Conservation (phyloP, 257 asterid species). For the Fraxinus excelsior region DNA sequence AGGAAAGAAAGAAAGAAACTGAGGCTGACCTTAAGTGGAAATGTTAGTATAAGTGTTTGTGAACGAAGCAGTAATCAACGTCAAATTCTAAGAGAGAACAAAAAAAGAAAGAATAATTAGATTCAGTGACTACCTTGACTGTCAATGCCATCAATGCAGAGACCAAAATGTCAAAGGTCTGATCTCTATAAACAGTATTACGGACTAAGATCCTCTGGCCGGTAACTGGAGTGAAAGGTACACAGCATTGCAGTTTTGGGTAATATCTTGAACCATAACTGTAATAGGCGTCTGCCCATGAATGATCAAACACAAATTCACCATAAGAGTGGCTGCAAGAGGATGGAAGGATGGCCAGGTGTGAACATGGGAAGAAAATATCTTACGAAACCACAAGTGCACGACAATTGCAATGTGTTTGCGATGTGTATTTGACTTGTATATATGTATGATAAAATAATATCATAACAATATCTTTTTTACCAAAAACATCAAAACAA, state of each 20-base stretch:
- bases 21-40: not conserved
- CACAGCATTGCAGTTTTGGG: constrained; percentile 89
- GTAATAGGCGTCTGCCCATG: constrained; percentile 98
- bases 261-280: constrained; percentile 82
- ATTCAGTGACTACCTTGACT: constrained; percentile 52
- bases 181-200: constrained; percentile 60
- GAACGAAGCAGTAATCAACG: constrained; percentile 14
- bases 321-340: constrained; percentile 95
- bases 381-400: constrained; percentile 2
- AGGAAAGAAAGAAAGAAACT: not conserved
- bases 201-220: constrained; percentile 94
- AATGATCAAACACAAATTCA: constrained; percentile 96
- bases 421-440: constrained; percentile 8
- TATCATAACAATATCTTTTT: not conserved
- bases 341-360: constrained; percentile 30
- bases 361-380: constrained; percentile 18
- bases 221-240: constrained; percentile 96
- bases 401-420: not conserved
- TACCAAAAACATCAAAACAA: constrained; percentile 24
- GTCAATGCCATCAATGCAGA: constrained; percentile 85
- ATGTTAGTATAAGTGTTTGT: constrained; percentile 8
- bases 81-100: constrained; percentile 4
- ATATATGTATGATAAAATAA: not conserved
- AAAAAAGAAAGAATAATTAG: constrained; percentile 12
- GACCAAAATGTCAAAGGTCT: constrained; percentile 81